phyloP scores from a whole-genome alignment of 495 filamentous ascomycete genomes.

The Tuber indicum region DNA sequence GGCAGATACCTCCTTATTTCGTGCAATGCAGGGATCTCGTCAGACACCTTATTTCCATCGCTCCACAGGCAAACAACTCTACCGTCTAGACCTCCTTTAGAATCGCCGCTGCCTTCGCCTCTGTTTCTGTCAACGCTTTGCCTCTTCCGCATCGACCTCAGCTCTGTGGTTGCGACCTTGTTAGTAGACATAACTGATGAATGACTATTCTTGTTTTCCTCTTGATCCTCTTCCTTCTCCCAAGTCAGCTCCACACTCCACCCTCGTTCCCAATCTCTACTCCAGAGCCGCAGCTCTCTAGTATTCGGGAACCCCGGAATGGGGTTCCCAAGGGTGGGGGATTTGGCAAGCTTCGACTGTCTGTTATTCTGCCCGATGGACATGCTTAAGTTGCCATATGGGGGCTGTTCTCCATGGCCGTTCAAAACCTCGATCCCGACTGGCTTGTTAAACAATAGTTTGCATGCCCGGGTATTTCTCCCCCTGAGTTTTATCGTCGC shows the following conservation, averaged over 20 bases:
- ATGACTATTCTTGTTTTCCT: neutral
- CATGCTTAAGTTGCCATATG: slow-evolving; percentile 51
- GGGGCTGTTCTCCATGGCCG: slow-evolving; percentile 53
- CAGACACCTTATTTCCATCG: slow-evolving; percentile 61
- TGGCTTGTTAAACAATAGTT: slow-evolving; percentile 56
- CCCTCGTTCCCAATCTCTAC: slow-evolving; percentile 62
- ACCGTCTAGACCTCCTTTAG: slow-evolving; percentile 54
- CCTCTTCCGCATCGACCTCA: neutral
- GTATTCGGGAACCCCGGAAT: slow-evolving; percentile 14
- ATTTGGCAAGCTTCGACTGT: slow-evolving; percentile 11
- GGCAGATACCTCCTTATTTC: slow-evolving; percentile 72
- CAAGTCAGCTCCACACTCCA: slow-evolving; percentile 76
- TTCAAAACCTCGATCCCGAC: slow-evolving; percentile 52
- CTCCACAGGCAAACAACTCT: slow-evolving; percentile 78
- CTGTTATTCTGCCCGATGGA: slow-evolving; percentile 13
- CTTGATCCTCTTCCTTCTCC: slow-evolving; percentile 42
- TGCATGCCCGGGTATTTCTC: slow-evolving; percentile 64
- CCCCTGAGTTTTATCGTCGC: slow-evolving; percentile 53
- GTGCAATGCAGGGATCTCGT: slow-evolving; percentile 75
- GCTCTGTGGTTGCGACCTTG: neutral
- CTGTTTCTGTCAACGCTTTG: slow-evolving; percentile 15
- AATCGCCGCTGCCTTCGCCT: slow-evolving; percentile 39
- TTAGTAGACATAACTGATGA: neutral
- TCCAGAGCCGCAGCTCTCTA: slow-evolving; percentile 32
- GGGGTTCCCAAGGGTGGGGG: slow-evolving; percentile 27